Percentiles rank a stretch among this genome's conserved stretches.
phyloP scores from a whole-genome alignment of 2,329 filamentous ascomycete genomes.

The Fusarium tjaetaba region DNA sequence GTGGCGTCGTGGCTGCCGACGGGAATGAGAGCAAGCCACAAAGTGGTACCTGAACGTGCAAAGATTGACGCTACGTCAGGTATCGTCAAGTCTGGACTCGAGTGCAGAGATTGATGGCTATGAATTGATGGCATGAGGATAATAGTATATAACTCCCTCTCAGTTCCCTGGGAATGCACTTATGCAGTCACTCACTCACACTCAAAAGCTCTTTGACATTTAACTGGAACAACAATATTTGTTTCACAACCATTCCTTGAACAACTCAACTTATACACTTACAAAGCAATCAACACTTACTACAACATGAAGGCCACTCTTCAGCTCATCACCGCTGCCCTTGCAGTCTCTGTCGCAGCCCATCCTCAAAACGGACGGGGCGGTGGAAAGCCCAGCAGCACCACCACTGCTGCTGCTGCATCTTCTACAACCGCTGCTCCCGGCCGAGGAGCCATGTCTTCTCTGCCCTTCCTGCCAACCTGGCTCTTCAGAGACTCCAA shows the following conservation, averaged over 20 bases:
- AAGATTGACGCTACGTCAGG: background rate
- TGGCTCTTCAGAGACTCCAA: slow-evolving; percentile 6
- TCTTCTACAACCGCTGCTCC: background rate
- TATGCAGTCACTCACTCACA: background rate
- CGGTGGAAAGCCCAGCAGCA: background rate
- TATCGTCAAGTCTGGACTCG: background rate
- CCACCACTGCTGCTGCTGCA: background rate
- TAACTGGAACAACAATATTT: background rate
- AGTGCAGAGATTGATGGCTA: background rate
- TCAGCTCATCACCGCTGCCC: background rate
- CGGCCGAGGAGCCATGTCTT: background rate
- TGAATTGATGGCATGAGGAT: no score
- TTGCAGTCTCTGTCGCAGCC: slow-evolving; percentile 8
- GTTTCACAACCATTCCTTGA: background rate
- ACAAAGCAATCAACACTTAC: background rate
- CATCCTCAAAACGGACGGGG: background rate
- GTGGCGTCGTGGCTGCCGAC: slow-evolving; percentile 9
- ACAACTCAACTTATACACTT: background rate
- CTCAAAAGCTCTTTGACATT: background rate
- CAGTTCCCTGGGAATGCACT: background rate
- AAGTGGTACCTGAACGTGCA: background rate
- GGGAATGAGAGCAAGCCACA: slow-evolving; percentile 16
- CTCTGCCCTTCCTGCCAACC: slow-evolving; percentile 1
- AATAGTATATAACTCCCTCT: background rate
- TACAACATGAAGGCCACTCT: slow-evolving; percentile 14